These are phyloP conservation scores for Alternaria viburni DNA, from an alignment of 2,329 filamentous ascomycete genomes.

Conservation along the genomic window DNA sequence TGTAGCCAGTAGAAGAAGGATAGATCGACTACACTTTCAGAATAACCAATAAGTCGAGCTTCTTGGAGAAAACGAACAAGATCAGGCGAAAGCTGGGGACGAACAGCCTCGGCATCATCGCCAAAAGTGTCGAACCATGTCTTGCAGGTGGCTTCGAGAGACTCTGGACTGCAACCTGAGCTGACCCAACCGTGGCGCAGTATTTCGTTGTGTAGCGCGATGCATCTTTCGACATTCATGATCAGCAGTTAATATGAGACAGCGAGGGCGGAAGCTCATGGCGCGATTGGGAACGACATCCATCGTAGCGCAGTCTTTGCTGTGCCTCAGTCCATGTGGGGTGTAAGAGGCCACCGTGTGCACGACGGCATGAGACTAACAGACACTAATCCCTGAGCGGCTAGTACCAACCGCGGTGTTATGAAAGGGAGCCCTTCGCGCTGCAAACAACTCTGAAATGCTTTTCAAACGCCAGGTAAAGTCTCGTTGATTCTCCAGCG, in stretches of 20 bases:
- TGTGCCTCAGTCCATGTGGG: neutral
- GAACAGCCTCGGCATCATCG: neutral
- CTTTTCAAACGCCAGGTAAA: neutral
- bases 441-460: neutral
- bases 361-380: neutral
- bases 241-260: neutral
- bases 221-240: neutral
- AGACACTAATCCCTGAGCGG: neutral
- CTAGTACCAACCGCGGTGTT: neutral
- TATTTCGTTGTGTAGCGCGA: neutral
- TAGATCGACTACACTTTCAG: neutral
- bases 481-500: neutral
- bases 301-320: neutral
- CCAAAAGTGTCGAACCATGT: neutral
- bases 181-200: neutral
- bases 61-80: neutral
- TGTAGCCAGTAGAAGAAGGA: constrained; percentile 4
- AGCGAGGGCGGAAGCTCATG: neutral
- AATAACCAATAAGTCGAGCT: neutral
- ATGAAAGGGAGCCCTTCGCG: neutral
- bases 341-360: neutral
- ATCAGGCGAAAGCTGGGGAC: neutral
- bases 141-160: neutral
- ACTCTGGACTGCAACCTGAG: neutral
- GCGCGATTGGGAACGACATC: neutral